Evolutionary conservation across 2,329 filamentous ascomycete genomes (phyloP).

Genomic region (Neocatenulostroma microsporum): DNA sequence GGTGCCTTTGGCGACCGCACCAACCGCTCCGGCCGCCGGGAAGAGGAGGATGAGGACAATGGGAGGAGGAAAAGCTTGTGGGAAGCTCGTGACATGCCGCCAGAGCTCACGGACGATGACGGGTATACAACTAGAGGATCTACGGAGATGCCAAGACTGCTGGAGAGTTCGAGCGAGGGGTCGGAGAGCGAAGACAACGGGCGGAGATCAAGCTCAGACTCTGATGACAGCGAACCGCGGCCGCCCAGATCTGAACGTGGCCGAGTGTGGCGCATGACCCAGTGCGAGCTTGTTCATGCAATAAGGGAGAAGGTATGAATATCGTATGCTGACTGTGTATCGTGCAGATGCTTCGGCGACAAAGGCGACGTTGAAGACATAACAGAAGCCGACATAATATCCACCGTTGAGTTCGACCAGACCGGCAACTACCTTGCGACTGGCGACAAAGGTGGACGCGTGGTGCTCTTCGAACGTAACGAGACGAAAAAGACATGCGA

Average conservation of each 20-base stretch:
- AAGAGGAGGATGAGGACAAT: conserved; percentile 5
- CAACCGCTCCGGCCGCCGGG: conserved; percentile 11
- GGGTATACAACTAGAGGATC: too few relatives aligned
- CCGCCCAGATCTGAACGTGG: too few relatives aligned
- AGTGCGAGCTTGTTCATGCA: background rate
- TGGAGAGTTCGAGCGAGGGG: too few relatives aligned
- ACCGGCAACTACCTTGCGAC: conserved; percentile 84
- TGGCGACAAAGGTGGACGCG: conserved; percentile 80
- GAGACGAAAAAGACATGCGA: conserved; percentile 99
- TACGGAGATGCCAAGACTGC: too few relatives aligned
- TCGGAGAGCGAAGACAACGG: background rate
- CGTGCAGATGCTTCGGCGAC: conserved; percentile 87
- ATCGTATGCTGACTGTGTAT: conserved; percentile 1
- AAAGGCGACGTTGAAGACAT: conserved; percentile 99
- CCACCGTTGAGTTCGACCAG: conserved; percentile 83
- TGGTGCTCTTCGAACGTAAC: conserved; percentile 84
- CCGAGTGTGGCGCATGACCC: background rate
- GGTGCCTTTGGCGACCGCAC: conserved; percentile 19
- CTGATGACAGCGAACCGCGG: too few relatives aligned
- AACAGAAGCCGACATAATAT: conserved; percentile 93
- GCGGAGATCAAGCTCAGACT: background rate
- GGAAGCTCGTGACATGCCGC: too few relatives aligned
- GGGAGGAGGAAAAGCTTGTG: background rate
- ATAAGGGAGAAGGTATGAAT: background rate
- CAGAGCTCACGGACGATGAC: background rate